These are phyloP conservation scores for Cupressus sempervirens DNA, from an alignment of 75 land plant species.

Conservation along the genomic window DNA sequence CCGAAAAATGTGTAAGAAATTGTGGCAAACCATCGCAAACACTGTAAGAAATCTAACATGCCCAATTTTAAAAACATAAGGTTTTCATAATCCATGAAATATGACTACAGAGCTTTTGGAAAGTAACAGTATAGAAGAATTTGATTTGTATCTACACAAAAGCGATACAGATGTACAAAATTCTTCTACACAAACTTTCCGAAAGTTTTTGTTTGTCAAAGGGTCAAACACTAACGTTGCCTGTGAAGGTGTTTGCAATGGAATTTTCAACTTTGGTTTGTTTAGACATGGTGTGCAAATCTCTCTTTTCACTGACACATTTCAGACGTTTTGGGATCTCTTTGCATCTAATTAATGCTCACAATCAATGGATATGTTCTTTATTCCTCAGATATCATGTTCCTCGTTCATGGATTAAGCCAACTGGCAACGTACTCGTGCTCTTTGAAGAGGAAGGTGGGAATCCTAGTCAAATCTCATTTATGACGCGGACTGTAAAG, in stretches of 20 bases:
- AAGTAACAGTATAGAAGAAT: too few species aligned
- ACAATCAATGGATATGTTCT: neutral
- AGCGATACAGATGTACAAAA: too few species aligned
- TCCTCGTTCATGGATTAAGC: constrained; percentile 48
- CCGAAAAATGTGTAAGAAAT: constrained; percentile 61
- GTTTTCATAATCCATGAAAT: too few species aligned
- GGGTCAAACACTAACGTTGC: neutral
- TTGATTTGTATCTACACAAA: too few species aligned
- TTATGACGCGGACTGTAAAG: constrained; percentile 26
- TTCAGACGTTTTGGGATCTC: neutral
- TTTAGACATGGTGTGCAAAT: neutral
- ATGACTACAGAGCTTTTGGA: too few species aligned
- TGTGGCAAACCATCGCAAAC: constrained; percentile 87
- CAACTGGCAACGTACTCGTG: constrained; percentile 44
- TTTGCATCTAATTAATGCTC: neutral
- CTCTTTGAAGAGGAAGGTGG: constrained; percentile 72
- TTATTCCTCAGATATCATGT: constrained; percentile 49
- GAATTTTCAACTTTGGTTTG: neutral
- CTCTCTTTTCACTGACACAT: neutral
- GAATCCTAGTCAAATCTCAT: constrained; percentile 49
- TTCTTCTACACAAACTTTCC: too few species aligned
- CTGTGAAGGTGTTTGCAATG: neutral
- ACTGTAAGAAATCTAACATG: constrained; percentile 31
- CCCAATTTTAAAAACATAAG: neutral
- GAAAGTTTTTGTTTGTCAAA: neutral